A percentile compares a stretch with the other conserved stretches of the same genome.
Conservation (phyloP, 2,329 filamentous ascomycete genomes). For the Knoxdaviesia capensis region DNA sequence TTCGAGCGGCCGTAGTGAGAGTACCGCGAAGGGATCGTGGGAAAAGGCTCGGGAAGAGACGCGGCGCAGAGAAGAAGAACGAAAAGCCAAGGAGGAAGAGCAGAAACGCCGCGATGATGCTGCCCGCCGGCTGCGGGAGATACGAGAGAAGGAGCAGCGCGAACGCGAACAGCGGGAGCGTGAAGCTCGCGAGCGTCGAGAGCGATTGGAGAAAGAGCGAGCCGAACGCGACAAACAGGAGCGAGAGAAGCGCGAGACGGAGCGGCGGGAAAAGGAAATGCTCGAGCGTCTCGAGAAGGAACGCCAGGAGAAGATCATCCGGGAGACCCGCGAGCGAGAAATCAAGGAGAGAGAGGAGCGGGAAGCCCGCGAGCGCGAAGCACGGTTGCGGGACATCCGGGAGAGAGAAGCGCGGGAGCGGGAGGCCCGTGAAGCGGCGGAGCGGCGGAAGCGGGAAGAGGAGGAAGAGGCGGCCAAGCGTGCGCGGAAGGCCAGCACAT, state of each 20-base stretch:
- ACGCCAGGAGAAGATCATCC: conserved; percentile 6
- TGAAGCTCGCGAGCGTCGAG: conserved; percentile 4
- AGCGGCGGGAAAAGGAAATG: conserved; percentile 13
- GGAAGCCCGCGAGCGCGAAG: conserved; percentile 14
- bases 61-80: conserved; percentile 40
- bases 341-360: conserved; percentile 17
- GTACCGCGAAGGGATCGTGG: conserved; percentile 21
- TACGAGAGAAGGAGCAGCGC: conserved; percentile 33
- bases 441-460: conserved; percentile 11
- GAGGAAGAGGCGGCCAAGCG: conserved; percentile 13
- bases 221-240: conserved; percentile 4
- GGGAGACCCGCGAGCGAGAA: conserved; percentile 1
- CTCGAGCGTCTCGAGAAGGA: conserved; percentile 13
- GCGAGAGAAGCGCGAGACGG: conserved; percentile 4
- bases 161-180: conserved; percentile 20
- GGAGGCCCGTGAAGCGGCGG: conserved; percentile 18
- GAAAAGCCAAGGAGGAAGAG: conserved; percentile 38
- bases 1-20: no score
- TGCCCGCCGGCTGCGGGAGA: conserved; percentile 28
- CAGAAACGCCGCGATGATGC: conserved; percentile 37
- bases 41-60: conserved; percentile 51
- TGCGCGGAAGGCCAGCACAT: conserved; percentile 16
- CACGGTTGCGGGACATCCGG: conserved; percentile 38
- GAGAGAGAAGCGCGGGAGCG: conserved; percentile 21
- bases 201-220: conserved; percentile 3